Conservation (phyloP, 2,329 filamentous ascomycete genomes). For the Trichophyton simii region DNA sequence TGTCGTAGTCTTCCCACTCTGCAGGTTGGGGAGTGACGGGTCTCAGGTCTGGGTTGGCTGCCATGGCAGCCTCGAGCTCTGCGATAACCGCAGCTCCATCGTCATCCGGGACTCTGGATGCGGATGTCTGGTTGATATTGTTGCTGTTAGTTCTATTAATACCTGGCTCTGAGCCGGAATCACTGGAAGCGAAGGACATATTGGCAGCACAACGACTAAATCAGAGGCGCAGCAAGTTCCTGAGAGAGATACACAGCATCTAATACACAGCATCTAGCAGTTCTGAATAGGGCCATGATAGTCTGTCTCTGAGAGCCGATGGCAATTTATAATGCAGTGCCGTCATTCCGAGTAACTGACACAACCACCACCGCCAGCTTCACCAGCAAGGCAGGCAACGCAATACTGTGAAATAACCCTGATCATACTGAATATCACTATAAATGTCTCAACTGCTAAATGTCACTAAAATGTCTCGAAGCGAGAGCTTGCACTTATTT, state of each 20-base stretch:
- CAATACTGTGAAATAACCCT: not conserved
- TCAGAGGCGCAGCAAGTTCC: too few relatives aligned
- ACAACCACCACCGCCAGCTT: not conserved
- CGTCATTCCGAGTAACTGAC: not conserved
- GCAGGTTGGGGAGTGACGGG: constrained; percentile 5
- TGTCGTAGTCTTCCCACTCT: constrained; percentile 15
- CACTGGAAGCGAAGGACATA: not conserved
- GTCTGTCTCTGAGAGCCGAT: not conserved
- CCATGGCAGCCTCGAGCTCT: constrained; percentile 12
- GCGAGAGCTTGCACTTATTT: not conserved
- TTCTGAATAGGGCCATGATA: not conserved
- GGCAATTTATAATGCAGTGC: not conserved
- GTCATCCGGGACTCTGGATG: not conserved
- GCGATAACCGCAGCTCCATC: constrained; percentile 9
- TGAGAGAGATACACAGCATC: not conserved
- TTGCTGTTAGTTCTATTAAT: not conserved
- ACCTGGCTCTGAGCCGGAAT: not conserved
- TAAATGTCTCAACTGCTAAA: not conserved
- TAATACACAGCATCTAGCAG: not conserved
- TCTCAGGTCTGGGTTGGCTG: constrained; percentile 11
- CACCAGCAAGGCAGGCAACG: not conserved
- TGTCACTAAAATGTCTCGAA: not conserved
- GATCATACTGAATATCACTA: not conserved
- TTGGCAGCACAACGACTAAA: too few relatives aligned
- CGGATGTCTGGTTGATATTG: too few relatives aligned